Percentiles rank a stretch among this genome's conserved stretches.
Evolutionary conservation across 2,329 filamentous ascomycete species (phyloP).

Genomic region (Penicillium sp.): DNA sequence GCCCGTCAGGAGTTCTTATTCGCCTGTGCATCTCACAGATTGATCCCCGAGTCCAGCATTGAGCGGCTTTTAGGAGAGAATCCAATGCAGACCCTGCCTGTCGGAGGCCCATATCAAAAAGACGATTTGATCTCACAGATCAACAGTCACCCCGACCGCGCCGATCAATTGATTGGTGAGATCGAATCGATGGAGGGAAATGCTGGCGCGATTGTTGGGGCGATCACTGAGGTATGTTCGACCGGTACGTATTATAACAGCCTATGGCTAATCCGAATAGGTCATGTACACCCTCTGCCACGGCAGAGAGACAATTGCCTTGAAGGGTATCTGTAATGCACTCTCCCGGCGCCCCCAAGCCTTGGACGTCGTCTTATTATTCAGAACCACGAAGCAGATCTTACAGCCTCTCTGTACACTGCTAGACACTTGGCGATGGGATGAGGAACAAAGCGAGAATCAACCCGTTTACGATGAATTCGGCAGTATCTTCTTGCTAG

Average conservation of each 20-base stretch:
- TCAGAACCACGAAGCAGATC: conserved; percentile 56
- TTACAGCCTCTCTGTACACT: conserved; percentile 59
- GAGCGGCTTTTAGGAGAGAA: conserved; percentile 80
- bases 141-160: conserved; percentile 69
- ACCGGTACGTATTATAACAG: conserved; percentile 57
- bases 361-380: conserved; percentile 61
- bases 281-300: conserved; percentile 58
- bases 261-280: conserved; percentile 39
- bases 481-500: conserved; percentile 59
- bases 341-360: conserved; percentile 56
- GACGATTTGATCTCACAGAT: conserved; percentile 78
- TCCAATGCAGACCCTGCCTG: conserved; percentile 74
- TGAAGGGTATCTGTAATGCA: conserved; percentile 61
- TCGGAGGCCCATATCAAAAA: conserved; percentile 72
- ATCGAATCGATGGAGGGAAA: conserved; percentile 91
- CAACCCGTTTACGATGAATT: conserved; percentile 68
- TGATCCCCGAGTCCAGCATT: conserved; percentile 77
- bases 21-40: conserved; percentile 80
- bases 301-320: conserved; percentile 61
- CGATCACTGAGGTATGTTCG: conserved; percentile 65
- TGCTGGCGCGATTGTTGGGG: conserved; percentile 78
- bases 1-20: conserved; percentile 84
- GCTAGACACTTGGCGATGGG: conserved; percentile 64
- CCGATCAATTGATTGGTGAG: conserved; percentile 74
- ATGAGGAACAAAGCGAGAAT: conserved; percentile 64